phyloP scores from a whole-genome alignment of 345 rosid genomes.

The Eucalyptus coolabah region DNA sequence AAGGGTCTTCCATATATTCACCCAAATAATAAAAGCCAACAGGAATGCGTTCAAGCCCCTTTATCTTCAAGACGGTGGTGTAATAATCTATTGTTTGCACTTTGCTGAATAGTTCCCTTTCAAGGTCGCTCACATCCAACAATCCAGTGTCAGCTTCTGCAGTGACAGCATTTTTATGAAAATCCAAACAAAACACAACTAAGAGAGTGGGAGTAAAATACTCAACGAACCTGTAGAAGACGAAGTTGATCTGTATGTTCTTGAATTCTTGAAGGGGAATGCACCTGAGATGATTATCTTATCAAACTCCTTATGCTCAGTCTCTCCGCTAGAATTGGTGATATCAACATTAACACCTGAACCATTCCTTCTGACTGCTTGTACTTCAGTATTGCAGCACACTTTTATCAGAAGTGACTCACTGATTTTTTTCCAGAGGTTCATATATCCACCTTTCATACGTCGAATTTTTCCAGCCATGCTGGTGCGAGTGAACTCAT shows the following conservation, averaged over 20 bases:
- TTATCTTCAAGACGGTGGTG: conserved; percentile 46
- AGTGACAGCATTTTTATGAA: background rate
- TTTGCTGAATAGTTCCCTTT: conserved; percentile 42
- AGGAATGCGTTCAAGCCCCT: conserved; percentile 45
- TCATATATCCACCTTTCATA: conserved; percentile 46
- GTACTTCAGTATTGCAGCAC: conserved; percentile 31
- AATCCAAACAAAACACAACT: background rate
- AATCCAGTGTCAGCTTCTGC: conserved; percentile 29
- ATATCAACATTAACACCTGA: conserved; percentile 21
- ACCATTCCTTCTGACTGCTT: conserved; percentile 21
- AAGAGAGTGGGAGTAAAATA: background rate
- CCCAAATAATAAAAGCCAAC: conserved; percentile 52
- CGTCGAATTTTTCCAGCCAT: conserved; percentile 69
- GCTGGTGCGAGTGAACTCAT: conserved; percentile 58
- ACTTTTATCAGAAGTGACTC: conserved; percentile 30
- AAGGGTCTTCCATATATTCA: conserved; percentile 60
- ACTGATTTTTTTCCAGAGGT: conserved; percentile 41
- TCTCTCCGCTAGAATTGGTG: conserved; percentile 13
- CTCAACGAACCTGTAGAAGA: conserved; percentile 19
- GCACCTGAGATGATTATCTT: conserved; percentile 50
- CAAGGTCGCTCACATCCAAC: conserved; percentile 38
- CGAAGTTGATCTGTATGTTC: conserved; percentile 29
- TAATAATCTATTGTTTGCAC: conserved; percentile 56
- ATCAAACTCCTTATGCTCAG: conserved; percentile 31
- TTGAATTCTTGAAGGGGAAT: conserved; percentile 34